Evolutionary conservation across 106 monocot species (phyloP).

Genomic region (Gastrodia elata): DNA sequence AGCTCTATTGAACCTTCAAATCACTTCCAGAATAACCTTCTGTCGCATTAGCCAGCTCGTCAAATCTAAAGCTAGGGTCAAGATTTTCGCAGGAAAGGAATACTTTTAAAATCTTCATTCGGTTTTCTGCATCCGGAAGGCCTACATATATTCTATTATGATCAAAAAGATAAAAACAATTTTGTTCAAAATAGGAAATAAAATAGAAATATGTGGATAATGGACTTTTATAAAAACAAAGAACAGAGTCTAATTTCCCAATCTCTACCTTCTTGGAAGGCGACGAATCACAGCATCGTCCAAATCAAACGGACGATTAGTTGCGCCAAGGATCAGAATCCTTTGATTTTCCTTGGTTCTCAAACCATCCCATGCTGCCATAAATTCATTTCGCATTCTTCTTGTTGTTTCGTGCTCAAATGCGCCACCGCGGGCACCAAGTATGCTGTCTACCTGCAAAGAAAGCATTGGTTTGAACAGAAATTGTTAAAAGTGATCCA

Average conservation of each 20-base stretch:
- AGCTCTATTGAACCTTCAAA: slow-evolving; percentile 56
- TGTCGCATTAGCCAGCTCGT: slow-evolving; percentile 84
- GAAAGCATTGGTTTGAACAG: not conserved
- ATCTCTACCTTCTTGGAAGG: slow-evolving; percentile 79
- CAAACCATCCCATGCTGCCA: slow-evolving; percentile 99
- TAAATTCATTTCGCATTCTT: slow-evolving; percentile 32
- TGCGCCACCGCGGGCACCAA: slow-evolving; percentile 89
- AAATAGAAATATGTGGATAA: not conserved
- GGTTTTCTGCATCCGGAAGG: slow-evolving; percentile 62
- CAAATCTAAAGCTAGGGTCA: slow-evolving; percentile 46
- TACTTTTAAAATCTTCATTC: slow-evolving; percentile 6
- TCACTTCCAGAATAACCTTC: slow-evolving; percentile 99
- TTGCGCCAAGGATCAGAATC: slow-evolving; percentile 91
- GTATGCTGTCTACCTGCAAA: slow-evolving; percentile 80
- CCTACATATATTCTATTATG: slow-evolving; percentile 79
- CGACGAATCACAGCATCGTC: slow-evolving; percentile 99
- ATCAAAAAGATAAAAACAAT: not conserved
- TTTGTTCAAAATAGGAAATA: not conserved
- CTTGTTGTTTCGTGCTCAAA: slow-evolving; percentile 16
- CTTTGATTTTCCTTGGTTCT: slow-evolving; percentile 89
- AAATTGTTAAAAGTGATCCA: not conserved
- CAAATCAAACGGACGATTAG: slow-evolving; percentile 96
- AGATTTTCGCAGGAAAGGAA: slow-evolving; percentile 20
- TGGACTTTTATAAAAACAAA: not conserved
- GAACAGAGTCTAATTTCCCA: not conserved